A percentile compares a stretch with the other conserved stretches of the same genome.
Conservation (phyloP, 2,329 filamentous ascomycete species). For the Gnomoniopsis smithogilvyi region DNA sequence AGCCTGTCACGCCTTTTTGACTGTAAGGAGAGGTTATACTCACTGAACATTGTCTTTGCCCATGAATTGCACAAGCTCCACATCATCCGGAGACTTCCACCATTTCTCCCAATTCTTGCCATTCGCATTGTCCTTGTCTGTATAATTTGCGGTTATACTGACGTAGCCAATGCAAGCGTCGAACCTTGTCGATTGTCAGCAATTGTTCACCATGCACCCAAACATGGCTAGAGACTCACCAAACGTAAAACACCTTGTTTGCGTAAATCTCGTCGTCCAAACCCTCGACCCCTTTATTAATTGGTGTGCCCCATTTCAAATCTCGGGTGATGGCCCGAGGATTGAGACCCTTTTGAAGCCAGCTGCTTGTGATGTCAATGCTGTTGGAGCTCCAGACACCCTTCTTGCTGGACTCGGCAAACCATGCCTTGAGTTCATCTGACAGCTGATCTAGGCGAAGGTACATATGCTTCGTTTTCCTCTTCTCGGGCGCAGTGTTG, state of each 20-base stretch:
- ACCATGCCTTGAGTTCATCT: conserved; percentile 74
- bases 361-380: conserved; percentile 72
- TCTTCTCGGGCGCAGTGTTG: conserved; percentile 72
- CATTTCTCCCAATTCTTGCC: conserved; percentile 81
- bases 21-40: neutral
- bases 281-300: conserved; percentile 45
- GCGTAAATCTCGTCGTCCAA: conserved; percentile 53
- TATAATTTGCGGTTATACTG: conserved; percentile 92
- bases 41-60: conserved; percentile 75
- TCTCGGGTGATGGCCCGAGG: conserved; percentile 88
- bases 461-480: conserved; percentile 87
- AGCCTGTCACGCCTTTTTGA: neutral
- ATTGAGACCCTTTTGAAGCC: conserved; percentile 81
- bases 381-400: conserved; percentile 76
- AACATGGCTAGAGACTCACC: conserved; percentile 18
- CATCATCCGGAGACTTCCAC: conserved; percentile 81
- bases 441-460: conserved; percentile 83
- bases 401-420: conserved; percentile 67
- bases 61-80: conserved; percentile 91
- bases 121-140: conserved; percentile 44
- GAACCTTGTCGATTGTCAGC: conserved; percentile 19
- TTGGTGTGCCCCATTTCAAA: conserved; percentile 78
- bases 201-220: neutral
- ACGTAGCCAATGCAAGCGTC: conserved; percentile 88
- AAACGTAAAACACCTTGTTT: conserved; percentile 78